Conservation (phyloP, 2,329 filamentous ascomycete species). For the Huntiella savannae region DNA sequence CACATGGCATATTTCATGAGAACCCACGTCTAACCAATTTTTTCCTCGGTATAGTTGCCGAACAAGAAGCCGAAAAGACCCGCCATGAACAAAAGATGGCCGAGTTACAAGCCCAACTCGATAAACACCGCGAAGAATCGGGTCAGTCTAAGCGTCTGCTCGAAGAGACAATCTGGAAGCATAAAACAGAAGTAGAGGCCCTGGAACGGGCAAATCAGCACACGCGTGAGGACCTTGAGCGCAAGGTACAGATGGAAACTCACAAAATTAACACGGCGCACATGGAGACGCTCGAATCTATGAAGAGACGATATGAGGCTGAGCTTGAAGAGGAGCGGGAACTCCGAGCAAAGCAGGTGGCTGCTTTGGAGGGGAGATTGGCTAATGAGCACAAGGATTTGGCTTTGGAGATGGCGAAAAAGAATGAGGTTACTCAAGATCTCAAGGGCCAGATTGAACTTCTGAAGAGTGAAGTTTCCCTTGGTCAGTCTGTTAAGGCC, state of each 20-base stretch:
- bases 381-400: slow-evolving; percentile 33
- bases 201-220: slow-evolving; percentile 32
- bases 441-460: slow-evolving; percentile 25
- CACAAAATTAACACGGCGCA: slow-evolving; percentile 41
- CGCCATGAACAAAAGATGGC: slow-evolving; percentile 33
- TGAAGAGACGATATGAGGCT: slow-evolving; percentile 41
- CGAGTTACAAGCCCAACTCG: slow-evolving; percentile 35
- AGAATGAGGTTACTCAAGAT: slow-evolving; percentile 35
- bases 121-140: slow-evolving; percentile 30
- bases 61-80: slow-evolving; percentile 29
- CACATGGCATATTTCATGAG: background rate
- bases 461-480: slow-evolving; percentile 31
- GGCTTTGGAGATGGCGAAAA: slow-evolving; percentile 27
- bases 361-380: slow-evolving; percentile 38
- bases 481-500: slow-evolving; percentile 44
- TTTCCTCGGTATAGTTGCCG: slow-evolving; percentile 21
- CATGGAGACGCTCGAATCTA: slow-evolving; percentile 45
- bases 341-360: slow-evolving; percentile 40
- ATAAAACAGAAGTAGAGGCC: slow-evolving; percentile 36
- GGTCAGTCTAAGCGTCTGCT: slow-evolving; percentile 27
- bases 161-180: slow-evolving; percentile 20
- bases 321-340: slow-evolving; percentile 47
- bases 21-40: slow-evolving; percentile 9
- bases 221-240: slow-evolving; percentile 34
- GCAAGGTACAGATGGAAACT: slow-evolving; percentile 32